Percentiles rank a stretch among this genome's conserved stretches.
phyloP scores from a whole-genome alignment of 2,329 filamentous ascomycete genomes.

The Aspergillus uvarum region DNA sequence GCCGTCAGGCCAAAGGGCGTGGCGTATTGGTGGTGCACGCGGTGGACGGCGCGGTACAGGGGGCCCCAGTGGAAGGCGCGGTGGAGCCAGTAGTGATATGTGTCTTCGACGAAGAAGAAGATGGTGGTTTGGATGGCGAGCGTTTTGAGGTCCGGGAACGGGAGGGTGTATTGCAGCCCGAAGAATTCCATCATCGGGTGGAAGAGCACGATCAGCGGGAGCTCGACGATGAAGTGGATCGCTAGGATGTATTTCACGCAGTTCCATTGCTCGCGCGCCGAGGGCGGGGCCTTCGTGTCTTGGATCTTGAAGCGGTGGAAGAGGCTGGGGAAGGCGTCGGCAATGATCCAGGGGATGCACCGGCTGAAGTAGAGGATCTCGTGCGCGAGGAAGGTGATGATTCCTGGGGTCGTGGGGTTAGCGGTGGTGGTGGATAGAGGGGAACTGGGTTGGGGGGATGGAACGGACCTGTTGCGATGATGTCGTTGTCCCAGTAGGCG shows the following conservation, averaged over 20 bases:
- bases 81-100: conserved; percentile 98
- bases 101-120: conserved; percentile 91
- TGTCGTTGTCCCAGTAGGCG: conserved; percentile 93
- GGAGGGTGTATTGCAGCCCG: conserved; percentile 79
- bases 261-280: conserved; percentile 82
- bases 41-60: conserved; percentile 93
- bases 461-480: conserved; percentile 58
- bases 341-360: conserved; percentile 82
- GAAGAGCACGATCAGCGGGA: conserved; percentile 90
- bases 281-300: conserved; percentile 75
- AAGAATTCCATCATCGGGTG: conserved; percentile 90
- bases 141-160: conserved; percentile 77
- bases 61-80: conserved; percentile 87
- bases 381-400: conserved; percentile 94
- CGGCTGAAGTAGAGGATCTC: conserved; percentile 91
- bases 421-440: not conserved
- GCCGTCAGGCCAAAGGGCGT: conserved; percentile 92
- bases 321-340: conserved; percentile 73
- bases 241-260: conserved; percentile 88
- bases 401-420: conserved; percentile 78
- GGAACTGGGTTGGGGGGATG: too few species aligned
- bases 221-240: conserved; percentile 92
- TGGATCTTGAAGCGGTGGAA: conserved; percentile 96
- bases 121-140: conserved; percentile 84
- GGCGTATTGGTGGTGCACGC: conserved; percentile 97